These are phyloP conservation scores for Trypanosoma melophagium DNA, from an alignment of 208 protist genomes.

Conservation along the genomic window DNA sequence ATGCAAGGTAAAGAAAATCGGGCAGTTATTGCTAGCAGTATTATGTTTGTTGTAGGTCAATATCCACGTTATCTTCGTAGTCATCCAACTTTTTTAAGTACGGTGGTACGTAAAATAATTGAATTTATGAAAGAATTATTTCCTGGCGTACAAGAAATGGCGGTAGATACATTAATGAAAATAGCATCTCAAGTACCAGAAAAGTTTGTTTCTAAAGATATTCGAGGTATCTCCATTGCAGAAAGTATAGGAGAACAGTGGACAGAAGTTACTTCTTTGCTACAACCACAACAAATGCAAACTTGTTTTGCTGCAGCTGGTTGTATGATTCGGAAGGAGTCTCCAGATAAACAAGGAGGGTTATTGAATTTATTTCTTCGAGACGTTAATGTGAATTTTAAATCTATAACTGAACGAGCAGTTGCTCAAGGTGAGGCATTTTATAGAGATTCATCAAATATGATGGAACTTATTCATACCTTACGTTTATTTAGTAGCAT, in stretches of 20 bases:
- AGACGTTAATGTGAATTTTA: constrained; percentile 88
- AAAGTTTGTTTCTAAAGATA: constrained; percentile 78
- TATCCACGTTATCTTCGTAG: constrained; percentile 98
- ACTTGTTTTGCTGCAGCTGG: constrained; percentile 97
- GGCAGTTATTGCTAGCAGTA: constrained; percentile 98
- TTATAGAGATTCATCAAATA: constrained; percentile 45
- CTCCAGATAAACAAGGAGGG: constrained; percentile 34
- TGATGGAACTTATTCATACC: constrained; percentile 90
- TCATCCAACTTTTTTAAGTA: constrained; percentile 98
- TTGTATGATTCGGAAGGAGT: constrained; percentile 89
- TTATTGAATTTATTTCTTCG: constrained; percentile 89
- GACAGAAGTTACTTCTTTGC: constrained; percentile 86
- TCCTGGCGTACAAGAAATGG: constrained; percentile 99
- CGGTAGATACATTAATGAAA: constrained; percentile 99
- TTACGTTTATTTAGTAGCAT: constrained; percentile 95
- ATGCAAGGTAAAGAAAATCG: constrained; percentile 97
- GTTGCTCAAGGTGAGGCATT: constrained; percentile 50
- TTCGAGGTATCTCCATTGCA: constrained; percentile 73
- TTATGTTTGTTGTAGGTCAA: constrained; percentile 99
- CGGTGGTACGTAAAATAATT: constrained; percentile 98
- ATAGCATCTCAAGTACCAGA: constrained; percentile 94
- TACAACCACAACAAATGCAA: constrained; percentile 92
- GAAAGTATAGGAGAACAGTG: constrained; percentile 92
- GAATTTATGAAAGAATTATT: constrained; percentile 99
- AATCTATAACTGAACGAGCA: constrained; percentile 54